These are phyloP conservation scores for Candida vartiovaarae DNA, from an alignment of 805 yeast genomes.

Conservation along the genomic window DNA sequence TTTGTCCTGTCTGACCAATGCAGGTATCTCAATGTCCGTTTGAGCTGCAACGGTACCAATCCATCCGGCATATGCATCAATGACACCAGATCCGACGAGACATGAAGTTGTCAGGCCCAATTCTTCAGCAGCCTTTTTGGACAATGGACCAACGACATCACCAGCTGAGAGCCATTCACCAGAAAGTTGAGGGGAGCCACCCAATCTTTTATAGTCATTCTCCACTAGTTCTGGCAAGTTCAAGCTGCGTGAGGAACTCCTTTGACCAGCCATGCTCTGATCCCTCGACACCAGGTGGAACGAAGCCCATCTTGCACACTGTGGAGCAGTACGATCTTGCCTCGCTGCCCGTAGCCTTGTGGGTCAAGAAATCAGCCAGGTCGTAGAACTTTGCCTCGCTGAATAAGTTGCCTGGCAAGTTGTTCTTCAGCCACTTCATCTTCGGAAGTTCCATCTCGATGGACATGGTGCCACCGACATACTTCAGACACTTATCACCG, in stretches of 20 bases:
- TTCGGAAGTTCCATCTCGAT: constrained; percentile 98
- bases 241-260: constrained; percentile 64
- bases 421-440: constrained; percentile 89
- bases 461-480: constrained; percentile 97
- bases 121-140: constrained; percentile 62
- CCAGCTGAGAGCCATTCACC: constrained; percentile 84
- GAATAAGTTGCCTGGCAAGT: constrained; percentile 61
- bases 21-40: constrained; percentile 48
- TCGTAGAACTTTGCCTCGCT: constrained; percentile 75
- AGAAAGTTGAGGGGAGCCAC: constrained; percentile 71
- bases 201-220: constrained; percentile 70
- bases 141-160: constrained; percentile 73
- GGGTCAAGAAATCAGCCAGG: constrained; percentile 85
- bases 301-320: constrained; percentile 92
- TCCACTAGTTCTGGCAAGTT: constrained; percentile 73
- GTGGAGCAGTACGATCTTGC: constrained; percentile 85
- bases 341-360: constrained; percentile 81
- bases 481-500: constrained; percentile 70
- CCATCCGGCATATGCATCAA: constrained; percentile 99
- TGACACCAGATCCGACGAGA: constrained; percentile 90
- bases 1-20: constrained; percentile 43
- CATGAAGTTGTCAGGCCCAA: constrained; percentile 76
- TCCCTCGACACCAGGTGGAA: constrained; percentile 88
- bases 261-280: constrained; percentile 85
- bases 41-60: constrained; percentile 95